phyloP scores from a whole-genome alignment of 1,139 yeast species.

The Yamadazyma diospyri region DNA sequence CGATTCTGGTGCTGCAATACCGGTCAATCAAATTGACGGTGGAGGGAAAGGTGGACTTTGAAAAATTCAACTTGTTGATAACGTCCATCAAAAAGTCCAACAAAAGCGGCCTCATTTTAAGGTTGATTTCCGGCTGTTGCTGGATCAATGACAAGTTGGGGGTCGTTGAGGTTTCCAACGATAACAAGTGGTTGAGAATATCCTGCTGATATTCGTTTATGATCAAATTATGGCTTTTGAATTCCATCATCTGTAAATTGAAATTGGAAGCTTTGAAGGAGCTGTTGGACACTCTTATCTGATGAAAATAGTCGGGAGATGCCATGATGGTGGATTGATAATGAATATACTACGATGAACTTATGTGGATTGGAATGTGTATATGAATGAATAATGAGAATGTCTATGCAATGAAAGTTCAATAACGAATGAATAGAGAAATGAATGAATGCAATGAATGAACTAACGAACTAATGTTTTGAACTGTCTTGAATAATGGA shows the following conservation, averaged over 20 bases:
- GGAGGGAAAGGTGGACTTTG: slow-evolving; percentile 51
- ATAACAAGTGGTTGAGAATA: slow-evolving; percentile 36
- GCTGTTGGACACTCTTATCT: slow-evolving; percentile 30
- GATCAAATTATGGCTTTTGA: slow-evolving; percentile 35
- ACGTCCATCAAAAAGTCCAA: slow-evolving; percentile 56
- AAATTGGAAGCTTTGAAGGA: slow-evolving; percentile 32
- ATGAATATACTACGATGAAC: background rate
- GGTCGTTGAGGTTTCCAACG: slow-evolving; percentile 29
- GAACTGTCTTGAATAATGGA: too few species aligned
- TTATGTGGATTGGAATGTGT: background rate
- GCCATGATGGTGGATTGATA: slow-evolving; percentile 7
- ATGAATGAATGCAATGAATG: slow-evolving; percentile 8
- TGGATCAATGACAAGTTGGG: slow-evolving; percentile 42
- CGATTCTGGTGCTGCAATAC: slow-evolving; percentile 47
- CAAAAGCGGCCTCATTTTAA: slow-evolving; percentile 48
- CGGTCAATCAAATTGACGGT: slow-evolving; percentile 53
- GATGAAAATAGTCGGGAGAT: slow-evolving; percentile 39
- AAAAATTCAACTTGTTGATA: slow-evolving; percentile 44
- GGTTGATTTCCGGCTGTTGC: slow-evolving; percentile 50
- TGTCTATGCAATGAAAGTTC: slow-evolving; percentile 1
- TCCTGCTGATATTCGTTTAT: slow-evolving; percentile 41
- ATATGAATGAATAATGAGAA: background rate
- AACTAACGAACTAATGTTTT: background rate
- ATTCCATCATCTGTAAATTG: slow-evolving; percentile 38
- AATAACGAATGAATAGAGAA: slow-evolving; percentile 10